Evolutionary conservation across 2,329 filamentous ascomycete genomes (phyloP), one percentile per base, ranked within the genome.

Genomic region (Trematosphaeria pertusa): DNA sequence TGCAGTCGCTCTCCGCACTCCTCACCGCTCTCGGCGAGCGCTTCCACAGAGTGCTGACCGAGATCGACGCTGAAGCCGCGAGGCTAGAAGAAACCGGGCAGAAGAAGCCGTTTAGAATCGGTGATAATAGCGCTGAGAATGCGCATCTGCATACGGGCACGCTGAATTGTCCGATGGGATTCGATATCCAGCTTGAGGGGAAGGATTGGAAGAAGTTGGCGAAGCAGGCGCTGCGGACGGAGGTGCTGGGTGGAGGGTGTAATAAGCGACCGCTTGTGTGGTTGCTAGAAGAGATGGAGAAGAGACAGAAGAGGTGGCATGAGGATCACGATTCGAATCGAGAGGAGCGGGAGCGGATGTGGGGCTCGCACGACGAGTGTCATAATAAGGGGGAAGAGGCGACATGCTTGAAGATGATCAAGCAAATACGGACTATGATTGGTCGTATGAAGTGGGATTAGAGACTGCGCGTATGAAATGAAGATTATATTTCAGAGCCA

Each of bases 241-340:
- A 78, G 54, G 60, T 80, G 1, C 34, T 72, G 6, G 76, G 76
- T 0, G 69, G 64, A 2, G 62, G 67, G 8, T 53, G 56, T 46
- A 56, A 72, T 37, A 48, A 50, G 7, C 45, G 24, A 18, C 58
- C 67, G 11, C 52, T 80, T 8, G 47, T 67, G 35, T 60, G 57
- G 2, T 43, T 78, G 14, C 47, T 76, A 4, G 58, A 69, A 18
- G 62, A 70, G 43, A 68, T 75, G 55, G 72, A 76, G 53, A 46
- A 67, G 19, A 61, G 77, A 48, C 78, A 80, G 55, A 21, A 60
- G 21, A 62, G 34, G 17, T 79, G 75, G 75, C 76, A 78, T 58
- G 48, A 12, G 0, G 48, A 62, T 11, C 15, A 19, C 14, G 21
- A 40, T 6, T 47, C 47, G 11, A 35, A 59, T 22, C 34, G 24